Percentiles rank a stretch among this genome's conserved stretches.
These are phyloP conservation scores for Xylona heveae DNA, from an alignment of 495 filamentous ascomycete species.

Conservation along the genomic window DNA sequence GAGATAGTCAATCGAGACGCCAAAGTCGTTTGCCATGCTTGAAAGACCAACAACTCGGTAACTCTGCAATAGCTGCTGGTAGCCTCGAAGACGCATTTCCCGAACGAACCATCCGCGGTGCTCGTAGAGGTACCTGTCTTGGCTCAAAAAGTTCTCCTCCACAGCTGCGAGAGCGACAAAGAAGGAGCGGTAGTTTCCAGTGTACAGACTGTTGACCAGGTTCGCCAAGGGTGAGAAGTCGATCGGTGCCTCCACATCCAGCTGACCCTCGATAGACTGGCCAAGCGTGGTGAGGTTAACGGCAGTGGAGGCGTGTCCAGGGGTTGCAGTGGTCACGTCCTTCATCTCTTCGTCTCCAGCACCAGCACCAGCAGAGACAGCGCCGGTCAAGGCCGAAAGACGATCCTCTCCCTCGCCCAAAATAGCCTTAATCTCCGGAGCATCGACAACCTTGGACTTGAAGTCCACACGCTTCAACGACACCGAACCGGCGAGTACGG, in stretches of 20 bases:
- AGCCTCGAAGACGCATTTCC: constrained; percentile 89
- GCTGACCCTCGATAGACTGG: constrained; percentile 40
- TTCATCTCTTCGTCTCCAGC: constrained; percentile 63
- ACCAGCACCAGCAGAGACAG: constrained; percentile 55
- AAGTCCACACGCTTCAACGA: constrained; percentile 94
- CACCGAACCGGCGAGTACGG: constrained; percentile 82
- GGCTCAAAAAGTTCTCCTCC: constrained; percentile 80
- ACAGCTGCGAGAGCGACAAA: constrained; percentile 80
- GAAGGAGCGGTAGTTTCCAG: constrained; percentile 79
- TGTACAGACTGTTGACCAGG: constrained; percentile 78
- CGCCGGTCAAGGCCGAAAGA: constrained; percentile 54
- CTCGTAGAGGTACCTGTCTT: constrained; percentile 85
- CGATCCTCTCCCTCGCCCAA: constrained; percentile 77
- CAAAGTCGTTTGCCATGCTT: constrained; percentile 93
- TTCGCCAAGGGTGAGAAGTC: constrained; percentile 70
- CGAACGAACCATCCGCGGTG: constrained; percentile 91
- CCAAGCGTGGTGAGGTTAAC: constrained; percentile 74
- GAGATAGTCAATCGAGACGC: constrained; percentile 84
- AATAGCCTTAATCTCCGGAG: constrained; percentile 92
- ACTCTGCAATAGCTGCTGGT: constrained; percentile 91
- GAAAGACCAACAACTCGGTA: constrained; percentile 89
- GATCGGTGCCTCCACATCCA: constrained; percentile 49
- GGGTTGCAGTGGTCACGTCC: constrained; percentile 30
- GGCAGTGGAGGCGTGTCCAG: constrained; percentile 34
- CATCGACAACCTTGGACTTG: constrained; percentile 95